phyloP scores from a whole-genome alignment of 1,139 yeast genomes.

The Saccharomyces hybrid region DNA sequence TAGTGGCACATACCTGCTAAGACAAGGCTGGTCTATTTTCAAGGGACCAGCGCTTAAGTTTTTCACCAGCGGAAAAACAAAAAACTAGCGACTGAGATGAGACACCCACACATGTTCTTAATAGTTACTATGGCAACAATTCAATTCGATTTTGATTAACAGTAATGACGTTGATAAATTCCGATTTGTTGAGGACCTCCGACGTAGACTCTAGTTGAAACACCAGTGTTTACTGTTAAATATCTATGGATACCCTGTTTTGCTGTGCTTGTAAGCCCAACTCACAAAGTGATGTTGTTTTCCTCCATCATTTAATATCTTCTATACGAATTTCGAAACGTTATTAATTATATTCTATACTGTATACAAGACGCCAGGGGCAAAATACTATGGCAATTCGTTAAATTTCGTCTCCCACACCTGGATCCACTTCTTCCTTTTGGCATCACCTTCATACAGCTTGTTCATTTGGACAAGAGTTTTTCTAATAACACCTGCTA shows the following conservation, averaged over 20 bases:
- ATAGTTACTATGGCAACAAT: neutral
- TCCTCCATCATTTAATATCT: neutral
- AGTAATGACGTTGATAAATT: constrained; percentile 1
- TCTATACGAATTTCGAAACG: neutral
- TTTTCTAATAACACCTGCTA: constrained; percentile 11
- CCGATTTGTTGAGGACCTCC: neutral
- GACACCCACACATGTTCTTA: constrained; percentile 4
- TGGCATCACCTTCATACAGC: constrained; percentile 21
- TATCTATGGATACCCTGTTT: neutral
- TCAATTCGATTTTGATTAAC: constrained; percentile 5
- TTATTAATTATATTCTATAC: neutral
- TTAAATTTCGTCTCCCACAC: constrained; percentile 30
- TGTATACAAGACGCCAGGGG: neutral
- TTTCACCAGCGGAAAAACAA: neutral
- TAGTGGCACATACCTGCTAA: neutral
- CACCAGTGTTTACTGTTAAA: neutral
- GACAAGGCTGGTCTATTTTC: neutral
- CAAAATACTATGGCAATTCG: constrained; percentile 5
- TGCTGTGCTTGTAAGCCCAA: neutral
- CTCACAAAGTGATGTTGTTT: neutral
- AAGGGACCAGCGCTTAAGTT: neutral
- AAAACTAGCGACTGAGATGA: neutral
- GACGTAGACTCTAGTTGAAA: neutral
- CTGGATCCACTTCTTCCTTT: constrained; percentile 28
- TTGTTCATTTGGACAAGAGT: constrained; percentile 12